Evolutionary conservation across 2,329 filamentous ascomycete genomes (phyloP), one percentile per base, ranked within the genome.

Genomic region (Hypoxylon sp.): DNA sequence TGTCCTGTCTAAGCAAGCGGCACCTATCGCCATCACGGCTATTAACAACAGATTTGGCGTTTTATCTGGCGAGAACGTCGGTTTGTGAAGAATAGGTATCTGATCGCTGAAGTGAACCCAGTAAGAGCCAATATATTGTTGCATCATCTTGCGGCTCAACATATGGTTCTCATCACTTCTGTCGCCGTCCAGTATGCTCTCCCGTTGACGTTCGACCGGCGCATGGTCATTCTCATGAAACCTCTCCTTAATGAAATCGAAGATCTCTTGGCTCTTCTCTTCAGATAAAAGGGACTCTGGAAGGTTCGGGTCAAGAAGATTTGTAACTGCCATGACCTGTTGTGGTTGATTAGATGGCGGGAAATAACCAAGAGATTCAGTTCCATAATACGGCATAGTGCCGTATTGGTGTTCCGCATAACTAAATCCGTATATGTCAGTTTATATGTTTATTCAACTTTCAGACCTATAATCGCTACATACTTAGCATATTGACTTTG

Each of bases 81-180:
- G 94, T 75, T 94, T 93, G 79, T 99, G 96, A 50, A 98, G 83
- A 64, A 99, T 97, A 1, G 96, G 96, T 68, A 98, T 85, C 77
- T 98, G 96, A 57, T 94, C 91, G 77, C 96, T 96, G 74, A 97
- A 97, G 77, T 97, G 91, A 56, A 91, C 85, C 96, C 96, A 99
- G 78, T 96, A 99, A 1, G 94, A 97, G 9, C 90, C 87, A 70
- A 97, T 94, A 75, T 97, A 98, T 2, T 90, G 91, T 79, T 97
- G 93, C 91, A 98, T 96, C 93, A 97, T 97, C 73, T 91, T 89
- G 73, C 94, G 85, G 77, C 95, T 97, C 67, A 98, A 82, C 82
- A 90, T 85, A 65, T 90, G 88, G 23, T 81, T 80, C 55, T 87
- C 85, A 30, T 87, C 81, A 53, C 89, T 87, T 56, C 91, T 87